Percentiles rank a stretch among this genome's conserved stretches.
These are phyloP conservation scores for Aspergillus sp. DNA, from an alignment of 2,329 filamentous ascomycete genomes.

Conservation along the genomic window DNA sequence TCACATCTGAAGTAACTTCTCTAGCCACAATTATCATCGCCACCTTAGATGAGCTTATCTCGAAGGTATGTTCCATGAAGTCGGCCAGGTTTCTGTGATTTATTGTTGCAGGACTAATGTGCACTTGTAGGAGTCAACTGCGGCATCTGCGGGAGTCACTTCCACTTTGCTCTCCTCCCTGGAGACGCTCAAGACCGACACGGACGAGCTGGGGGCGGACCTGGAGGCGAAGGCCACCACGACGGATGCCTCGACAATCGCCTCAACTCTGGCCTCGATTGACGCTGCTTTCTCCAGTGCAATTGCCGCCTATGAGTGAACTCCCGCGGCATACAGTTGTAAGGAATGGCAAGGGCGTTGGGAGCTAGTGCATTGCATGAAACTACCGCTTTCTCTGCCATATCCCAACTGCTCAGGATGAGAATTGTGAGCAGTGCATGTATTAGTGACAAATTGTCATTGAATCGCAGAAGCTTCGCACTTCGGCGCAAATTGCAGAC, in stretches of 20 bases:
- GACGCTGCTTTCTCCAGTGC: conserved; percentile 3
- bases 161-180: background rate
- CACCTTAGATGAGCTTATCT: background rate
- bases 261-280: background rate
- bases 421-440: no score
- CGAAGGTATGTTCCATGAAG: background rate
- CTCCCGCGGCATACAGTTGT: no score
- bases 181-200: background rate
- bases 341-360: no score
- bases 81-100: background rate
- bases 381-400: no score
- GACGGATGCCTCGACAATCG: background rate
- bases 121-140: background rate
- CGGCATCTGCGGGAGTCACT: background rate
- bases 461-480: no score
- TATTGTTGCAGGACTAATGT: background rate
- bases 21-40: background rate
- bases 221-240: conserved; percentile 1
- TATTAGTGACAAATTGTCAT: no score
- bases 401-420: no score
- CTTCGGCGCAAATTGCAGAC: no score
- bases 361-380: no score
- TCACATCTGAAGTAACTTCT: background rate
- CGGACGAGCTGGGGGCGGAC: background rate
- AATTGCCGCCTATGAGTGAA: background rate